Evolutionary conservation across 2,329 filamentous ascomycete species (phyloP).

Genomic region (Epichloe typhina): DNA sequence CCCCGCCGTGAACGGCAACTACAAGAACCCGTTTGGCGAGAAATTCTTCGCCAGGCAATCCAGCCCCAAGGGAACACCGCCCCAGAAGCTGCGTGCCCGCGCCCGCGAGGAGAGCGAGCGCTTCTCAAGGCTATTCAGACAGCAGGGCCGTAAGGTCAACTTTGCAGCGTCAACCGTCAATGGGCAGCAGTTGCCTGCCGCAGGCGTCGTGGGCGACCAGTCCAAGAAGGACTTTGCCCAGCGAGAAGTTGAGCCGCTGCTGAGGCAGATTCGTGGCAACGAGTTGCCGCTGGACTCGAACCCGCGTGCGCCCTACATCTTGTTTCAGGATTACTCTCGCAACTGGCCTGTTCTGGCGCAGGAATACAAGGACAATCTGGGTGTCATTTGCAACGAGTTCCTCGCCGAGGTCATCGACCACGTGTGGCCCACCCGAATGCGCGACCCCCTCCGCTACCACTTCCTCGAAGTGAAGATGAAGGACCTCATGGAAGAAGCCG

Average conservation of each 20-base stretch:
- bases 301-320: slow-evolving; percentile 38
- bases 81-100: slow-evolving; percentile 37
- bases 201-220: slow-evolving; percentile 20
- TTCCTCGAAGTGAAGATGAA: slow-evolving; percentile 37
- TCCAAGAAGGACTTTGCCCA: slow-evolving; percentile 35
- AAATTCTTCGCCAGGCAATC: slow-evolving; percentile 37
- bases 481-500: slow-evolving; percentile 31
- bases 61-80: slow-evolving; percentile 34
- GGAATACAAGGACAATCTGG: slow-evolving; percentile 41
- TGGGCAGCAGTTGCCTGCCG: slow-evolving; percentile 13
- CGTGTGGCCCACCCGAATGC: slow-evolving; percentile 37
- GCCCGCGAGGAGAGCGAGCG: slow-evolving; percentile 38
- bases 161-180: slow-evolving; percentile 19
- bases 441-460: slow-evolving; percentile 33
- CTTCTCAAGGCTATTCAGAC: slow-evolving; percentile 33
- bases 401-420: slow-evolving; percentile 37
- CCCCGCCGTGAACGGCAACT: slow-evolving; percentile 39
- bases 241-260: slow-evolving; percentile 34
- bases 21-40: slow-evolving; percentile 40
- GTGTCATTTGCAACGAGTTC: slow-evolving; percentile 41
- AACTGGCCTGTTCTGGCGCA: slow-evolving; percentile 39
- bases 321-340: slow-evolving; percentile 39
- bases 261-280: slow-evolving; percentile 37
- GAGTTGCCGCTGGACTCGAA: slow-evolving; percentile 40
- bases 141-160: slow-evolving; percentile 35